Evolutionary conservation across 2,329 filamentous ascomycete species (phyloP).

Genomic region (Cordyceps farinosa): DNA sequence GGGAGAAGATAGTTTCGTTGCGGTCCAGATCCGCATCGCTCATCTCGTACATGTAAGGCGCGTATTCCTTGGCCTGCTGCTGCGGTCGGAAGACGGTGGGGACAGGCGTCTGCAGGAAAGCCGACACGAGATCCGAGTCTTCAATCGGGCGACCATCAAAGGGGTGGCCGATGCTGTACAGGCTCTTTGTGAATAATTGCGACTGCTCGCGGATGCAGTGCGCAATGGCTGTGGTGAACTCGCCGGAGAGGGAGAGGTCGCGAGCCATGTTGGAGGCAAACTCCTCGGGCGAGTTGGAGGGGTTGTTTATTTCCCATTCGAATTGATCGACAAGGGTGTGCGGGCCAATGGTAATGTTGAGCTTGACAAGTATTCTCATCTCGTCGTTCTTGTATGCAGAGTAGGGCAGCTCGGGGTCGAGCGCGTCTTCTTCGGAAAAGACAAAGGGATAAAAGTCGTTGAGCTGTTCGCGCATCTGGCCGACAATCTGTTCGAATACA

Average conservation of each 20-base stretch:
- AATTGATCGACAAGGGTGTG: slow-evolving; percentile 96
- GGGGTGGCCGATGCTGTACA: slow-evolving; percentile 89
- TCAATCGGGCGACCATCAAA: slow-evolving; percentile 94
- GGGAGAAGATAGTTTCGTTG: slow-evolving; percentile 86
- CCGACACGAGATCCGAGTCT: slow-evolving; percentile 80
- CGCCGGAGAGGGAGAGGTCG: slow-evolving; percentile 86
- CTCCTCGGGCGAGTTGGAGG: slow-evolving; percentile 87
- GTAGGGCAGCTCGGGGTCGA: slow-evolving; percentile 88
- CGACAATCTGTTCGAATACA: slow-evolving; percentile 56
- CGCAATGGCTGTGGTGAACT: slow-evolving; percentile 95
- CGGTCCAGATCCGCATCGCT: slow-evolving; percentile 86
- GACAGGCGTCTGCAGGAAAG: slow-evolving; percentile 82
- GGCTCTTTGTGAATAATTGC: slow-evolving; percentile 87
- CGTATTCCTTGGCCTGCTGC: slow-evolving; percentile 90
- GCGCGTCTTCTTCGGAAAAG: slow-evolving; percentile 81
- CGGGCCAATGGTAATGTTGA: slow-evolving; percentile 95
- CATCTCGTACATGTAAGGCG: slow-evolving; percentile 89
- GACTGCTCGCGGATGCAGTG: slow-evolving; percentile 96
- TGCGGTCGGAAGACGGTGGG: slow-evolving; percentile 81
- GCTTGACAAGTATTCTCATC: slow-evolving; percentile 92
- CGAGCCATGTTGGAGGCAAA: slow-evolving; percentile 87
- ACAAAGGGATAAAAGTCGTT: slow-evolving; percentile 91
- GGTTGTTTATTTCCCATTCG: slow-evolving; percentile 98
- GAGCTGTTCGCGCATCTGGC: slow-evolving; percentile 83
- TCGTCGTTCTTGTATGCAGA: slow-evolving; percentile 97